These are phyloP conservation scores for Chlorella sp. DNA, from an alignment of 139 green algal species.

Conservation along the genomic window DNA sequence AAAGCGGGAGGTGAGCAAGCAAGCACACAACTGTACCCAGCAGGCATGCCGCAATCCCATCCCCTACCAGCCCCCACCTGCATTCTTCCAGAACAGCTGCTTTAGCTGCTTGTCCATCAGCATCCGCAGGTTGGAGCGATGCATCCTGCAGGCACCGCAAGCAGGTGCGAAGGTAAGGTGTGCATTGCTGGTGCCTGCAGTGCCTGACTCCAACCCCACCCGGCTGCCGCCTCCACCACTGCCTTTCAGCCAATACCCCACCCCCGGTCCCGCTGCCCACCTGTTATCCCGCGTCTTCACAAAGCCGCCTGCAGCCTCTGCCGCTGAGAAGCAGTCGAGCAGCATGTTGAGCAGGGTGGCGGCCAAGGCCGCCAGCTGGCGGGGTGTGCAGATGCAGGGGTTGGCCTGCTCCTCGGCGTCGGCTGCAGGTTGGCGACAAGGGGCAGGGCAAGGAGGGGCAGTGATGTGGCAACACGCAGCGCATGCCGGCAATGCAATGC, in stretches of 20 bases:
- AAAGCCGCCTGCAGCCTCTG: constrained; percentile 42
- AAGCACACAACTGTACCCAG: neutral
- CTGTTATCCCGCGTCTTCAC: constrained; percentile 1
- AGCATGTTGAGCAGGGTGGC: constrained; percentile 37
- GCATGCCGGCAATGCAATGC: neutral
- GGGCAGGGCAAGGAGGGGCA: too few species aligned
- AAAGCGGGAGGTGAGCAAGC: neutral
- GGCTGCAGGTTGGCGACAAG: neutral
- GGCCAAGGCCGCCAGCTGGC: constrained; percentile 38
- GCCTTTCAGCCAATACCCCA: neutral
- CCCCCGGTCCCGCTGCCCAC: neutral
- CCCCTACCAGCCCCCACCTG: neutral
- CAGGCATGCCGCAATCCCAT: neutral
- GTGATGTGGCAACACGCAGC: too few species aligned
- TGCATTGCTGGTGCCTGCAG: too few species aligned
- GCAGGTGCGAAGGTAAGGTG: too few species aligned
- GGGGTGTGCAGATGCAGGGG: constrained; percentile 36
- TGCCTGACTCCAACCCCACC: too few species aligned
- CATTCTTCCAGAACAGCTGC: constrained; percentile 21
- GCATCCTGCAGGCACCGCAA: constrained; percentile 16
- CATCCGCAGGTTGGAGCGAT: constrained; percentile 13
- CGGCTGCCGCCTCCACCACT: too few species aligned
- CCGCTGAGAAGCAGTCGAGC: constrained; percentile 46
- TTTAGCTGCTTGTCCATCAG: constrained; percentile 40
- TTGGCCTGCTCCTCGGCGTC: constrained; percentile 17